phyloP scores from a whole-genome alignment of 2,329 filamentous ascomycete genomes.

The Lojkania enalia region DNA sequence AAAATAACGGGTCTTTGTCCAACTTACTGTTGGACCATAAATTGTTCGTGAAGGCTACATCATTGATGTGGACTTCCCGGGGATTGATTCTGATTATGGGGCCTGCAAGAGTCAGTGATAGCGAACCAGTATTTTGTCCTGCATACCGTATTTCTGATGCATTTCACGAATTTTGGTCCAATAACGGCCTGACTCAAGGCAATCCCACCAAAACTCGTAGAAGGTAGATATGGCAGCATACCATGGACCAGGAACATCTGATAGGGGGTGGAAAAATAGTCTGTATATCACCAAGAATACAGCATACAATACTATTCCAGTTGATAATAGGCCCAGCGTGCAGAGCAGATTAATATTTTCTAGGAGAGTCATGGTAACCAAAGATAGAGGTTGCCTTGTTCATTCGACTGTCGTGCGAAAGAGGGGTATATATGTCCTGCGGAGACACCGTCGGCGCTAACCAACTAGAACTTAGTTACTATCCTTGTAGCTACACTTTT shows the following conservation, averaged over 20 bases:
- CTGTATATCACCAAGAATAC: constrained; percentile 8
- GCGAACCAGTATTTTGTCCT: neutral
- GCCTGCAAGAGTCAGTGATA: no score
- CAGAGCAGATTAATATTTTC: no score
- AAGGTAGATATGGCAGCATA: constrained; percentile 11
- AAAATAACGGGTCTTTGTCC: constrained; percentile 20
- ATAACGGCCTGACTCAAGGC: constrained; percentile 8
- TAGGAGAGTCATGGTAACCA: no score
- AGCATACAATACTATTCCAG: constrained; percentile 8
- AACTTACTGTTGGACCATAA: constrained; percentile 12
- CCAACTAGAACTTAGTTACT: no score
- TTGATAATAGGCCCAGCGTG: no score
- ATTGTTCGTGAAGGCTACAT: constrained; percentile 17
- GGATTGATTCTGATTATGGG: constrained; percentile 18
- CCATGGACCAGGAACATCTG: constrained; percentile 16
- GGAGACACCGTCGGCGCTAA: no score
- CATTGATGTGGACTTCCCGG: constrained; percentile 21
- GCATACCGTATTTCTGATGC: constrained; percentile 29
- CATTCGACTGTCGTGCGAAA: no score
- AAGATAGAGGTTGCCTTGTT: no score
- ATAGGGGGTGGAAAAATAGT: constrained; percentile 16
- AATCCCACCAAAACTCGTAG: constrained; percentile 19
- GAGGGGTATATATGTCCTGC: no score
- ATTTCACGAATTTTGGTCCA: constrained; percentile 17
- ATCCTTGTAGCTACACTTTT: no score